Base-by-base conservation (phyloP, 2,329 filamentous ascomycete species). In the Ascochyta rabiei region DNA sequence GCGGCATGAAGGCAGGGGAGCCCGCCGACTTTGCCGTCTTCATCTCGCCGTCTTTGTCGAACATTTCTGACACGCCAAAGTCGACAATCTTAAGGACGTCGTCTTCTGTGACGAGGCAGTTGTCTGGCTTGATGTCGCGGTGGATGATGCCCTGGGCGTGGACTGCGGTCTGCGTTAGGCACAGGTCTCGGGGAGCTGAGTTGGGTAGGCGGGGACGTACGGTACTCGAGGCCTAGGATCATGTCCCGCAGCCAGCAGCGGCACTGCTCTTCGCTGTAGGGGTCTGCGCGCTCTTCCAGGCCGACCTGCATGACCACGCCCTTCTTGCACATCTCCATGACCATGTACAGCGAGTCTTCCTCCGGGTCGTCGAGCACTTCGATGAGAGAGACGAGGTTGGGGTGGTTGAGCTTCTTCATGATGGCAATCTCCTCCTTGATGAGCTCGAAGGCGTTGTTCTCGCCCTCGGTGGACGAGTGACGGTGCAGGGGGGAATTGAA, bases 21-120 rank as follows among this genome's bases (percentile, higher is more conserved):
- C 95, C 95, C 10, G 93, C 93, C 3, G 92, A 93, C 76, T 98
- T 99, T 54, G 89, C 87, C 0, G 91, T 96, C 72, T 86, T 87
- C 95, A 98, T 98, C 40, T 91, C 84, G 2, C 84, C 86, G 53
- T 89, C 82, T 73, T 96, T 96, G 70, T 93, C 89, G 65, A 99
- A 99, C 87, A 99, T 97, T 72, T 99, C 93, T 1, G 93, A 98
- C 7, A 98, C 95, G n/a, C 95, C 95, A 80, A 99, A 99, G 75
- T 98, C 95, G 47, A 96, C 92, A 61, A 99, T 89, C 74, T 98
- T 99, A 47, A 99, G 84, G n/a, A 96, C 87, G 67, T 98, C 89
- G 50, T 97, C 93, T 31, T 88, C 84, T 0, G 92, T 96, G 34
- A 99, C 80, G 7, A 99, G 83, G 48, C 96, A 88, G 66, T 99